phyloP scores from a whole-genome alignment of 345 rosid species.

The Kernera saxatilis region DNA sequence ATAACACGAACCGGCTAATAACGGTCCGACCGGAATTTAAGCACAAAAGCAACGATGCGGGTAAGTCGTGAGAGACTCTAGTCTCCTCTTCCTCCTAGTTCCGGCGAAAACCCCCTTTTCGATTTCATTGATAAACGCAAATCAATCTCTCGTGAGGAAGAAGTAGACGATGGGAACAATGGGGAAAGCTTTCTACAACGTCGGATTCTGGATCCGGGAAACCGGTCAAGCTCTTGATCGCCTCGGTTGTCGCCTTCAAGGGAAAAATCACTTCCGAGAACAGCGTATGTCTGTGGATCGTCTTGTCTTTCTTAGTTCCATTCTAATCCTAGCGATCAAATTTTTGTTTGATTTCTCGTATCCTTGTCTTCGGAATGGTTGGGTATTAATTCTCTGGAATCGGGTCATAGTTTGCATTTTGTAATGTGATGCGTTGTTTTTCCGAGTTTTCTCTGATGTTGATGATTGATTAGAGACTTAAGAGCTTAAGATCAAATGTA shows the following conservation, averaged over 20 bases:
- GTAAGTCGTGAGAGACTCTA: not conserved
- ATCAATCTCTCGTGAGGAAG: not conserved
- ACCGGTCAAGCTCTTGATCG: constrained; percentile 97
- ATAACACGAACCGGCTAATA: constrained; percentile 9
- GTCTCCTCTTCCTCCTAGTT: constrained; percentile 13
- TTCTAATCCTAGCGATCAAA: not conserved
- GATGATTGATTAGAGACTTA: not conserved
- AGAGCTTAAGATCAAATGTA: not conserved
- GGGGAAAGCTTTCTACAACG: constrained; percentile 70
- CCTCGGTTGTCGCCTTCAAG: constrained; percentile 89
- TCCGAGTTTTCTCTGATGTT: not conserved
- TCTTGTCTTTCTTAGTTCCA: not conserved
- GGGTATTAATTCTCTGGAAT: not conserved
- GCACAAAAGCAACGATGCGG: constrained; percentile 8
- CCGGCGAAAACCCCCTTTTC: constrained; percentile 15
- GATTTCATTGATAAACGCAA: constrained; percentile 14
- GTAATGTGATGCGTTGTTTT: not conserved
- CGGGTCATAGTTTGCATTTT: constrained; percentile 4
- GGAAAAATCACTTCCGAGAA: constrained; percentile 66
- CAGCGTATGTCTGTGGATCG: constrained; percentile 29
- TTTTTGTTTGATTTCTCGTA: not conserved
- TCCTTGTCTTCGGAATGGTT: not conserved
- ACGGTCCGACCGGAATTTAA: constrained; percentile 16
- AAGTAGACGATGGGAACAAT: constrained; percentile 52
- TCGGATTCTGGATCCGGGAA: constrained; percentile 96